Percentiles rank a stretch among this genome's conserved stretches.
phyloP scores from a whole-genome alignment of 305 asterid genomes.

The Solanum hybrid region DNA sequence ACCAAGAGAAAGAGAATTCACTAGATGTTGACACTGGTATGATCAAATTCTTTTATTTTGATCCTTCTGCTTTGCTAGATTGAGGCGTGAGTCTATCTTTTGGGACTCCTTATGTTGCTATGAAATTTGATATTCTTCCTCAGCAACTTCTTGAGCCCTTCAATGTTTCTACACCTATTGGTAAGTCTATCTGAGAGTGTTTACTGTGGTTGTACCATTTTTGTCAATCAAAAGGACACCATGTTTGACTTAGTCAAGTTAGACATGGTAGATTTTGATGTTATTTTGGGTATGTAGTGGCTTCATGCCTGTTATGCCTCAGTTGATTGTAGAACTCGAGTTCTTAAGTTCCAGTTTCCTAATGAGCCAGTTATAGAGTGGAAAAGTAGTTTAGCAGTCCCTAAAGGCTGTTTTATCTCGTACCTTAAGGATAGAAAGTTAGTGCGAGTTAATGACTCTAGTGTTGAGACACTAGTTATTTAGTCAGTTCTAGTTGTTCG shows the following conservation, averaged over 20 bases:
- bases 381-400: background rate
- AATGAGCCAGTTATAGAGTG: no score
- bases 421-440: background rate
- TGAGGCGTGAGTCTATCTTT: background rate
- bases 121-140: background rate
- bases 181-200: background rate
- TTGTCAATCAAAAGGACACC: background rate
- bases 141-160: background rate
- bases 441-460: background rate
- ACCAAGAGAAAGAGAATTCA: background rate
- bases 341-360: background rate
- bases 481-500: background rate
- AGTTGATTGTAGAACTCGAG: background rate
- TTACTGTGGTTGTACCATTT: background rate
- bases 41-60: background rate
- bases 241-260: background rate
- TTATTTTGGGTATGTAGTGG: background rate
- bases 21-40: background rate
- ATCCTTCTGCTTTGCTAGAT: background rate
- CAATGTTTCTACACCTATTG: background rate
- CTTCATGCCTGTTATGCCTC: background rate
- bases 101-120: background rate
- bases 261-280: background rate
- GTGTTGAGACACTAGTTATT: background rate
- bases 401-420: background rate